Evolutionary conservation across 176 grass and related monocot genomes (phyloP).

Genomic region (Pontederia crassipes): DNA sequence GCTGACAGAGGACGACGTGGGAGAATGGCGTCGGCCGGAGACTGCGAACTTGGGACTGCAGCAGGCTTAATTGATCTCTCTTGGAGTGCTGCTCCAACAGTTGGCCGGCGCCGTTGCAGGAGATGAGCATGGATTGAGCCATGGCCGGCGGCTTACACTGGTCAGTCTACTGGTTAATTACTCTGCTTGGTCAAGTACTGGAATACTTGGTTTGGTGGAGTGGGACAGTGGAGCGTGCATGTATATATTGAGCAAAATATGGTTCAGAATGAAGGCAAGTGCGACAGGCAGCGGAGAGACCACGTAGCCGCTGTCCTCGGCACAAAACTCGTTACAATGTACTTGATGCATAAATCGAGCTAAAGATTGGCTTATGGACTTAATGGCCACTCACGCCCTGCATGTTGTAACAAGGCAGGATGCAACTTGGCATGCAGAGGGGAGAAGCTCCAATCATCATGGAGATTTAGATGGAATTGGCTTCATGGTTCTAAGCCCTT

Average conservation of each 20-base stretch:
- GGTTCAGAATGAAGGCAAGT: neutral
- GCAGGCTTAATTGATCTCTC: neutral
- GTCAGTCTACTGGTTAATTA: too few relatives aligned
- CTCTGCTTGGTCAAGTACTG: neutral
- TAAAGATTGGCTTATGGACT: too few relatives aligned
- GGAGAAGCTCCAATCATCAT: too few relatives aligned
- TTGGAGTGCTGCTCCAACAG: slow-evolving; percentile 14
- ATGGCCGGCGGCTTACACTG: slow-evolving; percentile 13
- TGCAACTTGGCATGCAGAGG: too few relatives aligned
- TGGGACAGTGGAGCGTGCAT: too few relatives aligned
- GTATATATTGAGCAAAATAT: too few relatives aligned
- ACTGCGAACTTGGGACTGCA: slow-evolving; percentile 14
- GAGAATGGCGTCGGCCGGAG: slow-evolving; percentile 23
- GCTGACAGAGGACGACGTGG: slow-evolving; percentile 12
- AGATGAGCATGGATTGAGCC: slow-evolving; percentile 86
- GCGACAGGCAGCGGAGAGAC: neutral
- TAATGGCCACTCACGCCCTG: too few relatives aligned
- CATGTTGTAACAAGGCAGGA: too few relatives aligned
- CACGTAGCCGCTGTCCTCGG: neutral
- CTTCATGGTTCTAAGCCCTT: too few relatives aligned
- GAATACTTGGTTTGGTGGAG: neutral
- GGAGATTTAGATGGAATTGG: too few relatives aligned
- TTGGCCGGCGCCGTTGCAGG: slow-evolving; percentile 37
- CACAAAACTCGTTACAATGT: too few relatives aligned
- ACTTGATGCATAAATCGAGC: too few relatives aligned